Conservation (phyloP, 1,139 yeast genomes). For the Taphrina betulina region DNA sequence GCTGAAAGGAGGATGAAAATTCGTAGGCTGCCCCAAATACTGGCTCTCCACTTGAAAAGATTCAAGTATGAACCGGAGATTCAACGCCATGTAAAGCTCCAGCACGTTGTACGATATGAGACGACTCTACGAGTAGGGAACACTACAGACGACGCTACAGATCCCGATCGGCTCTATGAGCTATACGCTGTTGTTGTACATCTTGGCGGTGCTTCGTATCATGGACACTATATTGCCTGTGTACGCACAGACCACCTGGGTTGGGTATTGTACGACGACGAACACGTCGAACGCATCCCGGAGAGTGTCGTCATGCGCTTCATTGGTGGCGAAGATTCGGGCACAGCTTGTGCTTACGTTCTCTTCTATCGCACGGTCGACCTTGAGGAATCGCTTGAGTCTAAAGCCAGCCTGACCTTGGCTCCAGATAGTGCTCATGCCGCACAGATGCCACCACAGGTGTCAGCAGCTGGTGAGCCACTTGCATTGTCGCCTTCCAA, state of each 20-base stretch:
- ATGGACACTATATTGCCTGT: conserved; percentile 89
- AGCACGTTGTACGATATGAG: conserved; percentile 82
- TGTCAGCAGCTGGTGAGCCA: neutral
- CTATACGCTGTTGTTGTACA: conserved; percentile 85
- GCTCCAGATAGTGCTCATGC: conserved; percentile 15
- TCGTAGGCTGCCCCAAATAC: conserved; percentile 69
- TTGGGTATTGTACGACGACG: conserved; percentile 94
- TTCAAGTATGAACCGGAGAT: conserved; percentile 85
- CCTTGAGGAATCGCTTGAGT: conserved; percentile 15
- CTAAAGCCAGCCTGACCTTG: conserved; percentile 10
- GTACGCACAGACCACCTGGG: conserved; percentile 77
- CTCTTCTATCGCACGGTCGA: conserved; percentile 56
- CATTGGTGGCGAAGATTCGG: conserved; percentile 77
- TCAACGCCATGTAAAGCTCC: conserved; percentile 79
- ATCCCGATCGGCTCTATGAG: conserved; percentile 65
- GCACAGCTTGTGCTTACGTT: conserved; percentile 88
- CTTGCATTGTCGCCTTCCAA: too few species aligned
- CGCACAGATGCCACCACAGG: conserved; percentile 22
- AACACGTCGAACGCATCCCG: conserved; percentile 84
- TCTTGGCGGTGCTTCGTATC: conserved; percentile 96
- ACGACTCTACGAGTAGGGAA: conserved; percentile 69
- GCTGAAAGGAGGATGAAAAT: conserved; percentile 90
- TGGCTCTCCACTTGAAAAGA: conserved; percentile 82
- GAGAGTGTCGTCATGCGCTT: conserved; percentile 80
- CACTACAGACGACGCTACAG: conserved; percentile 58